Evolutionary conservation across 768 basidiomycete species (phyloP).

Genomic region (Hygrocybe punicea): DNA sequence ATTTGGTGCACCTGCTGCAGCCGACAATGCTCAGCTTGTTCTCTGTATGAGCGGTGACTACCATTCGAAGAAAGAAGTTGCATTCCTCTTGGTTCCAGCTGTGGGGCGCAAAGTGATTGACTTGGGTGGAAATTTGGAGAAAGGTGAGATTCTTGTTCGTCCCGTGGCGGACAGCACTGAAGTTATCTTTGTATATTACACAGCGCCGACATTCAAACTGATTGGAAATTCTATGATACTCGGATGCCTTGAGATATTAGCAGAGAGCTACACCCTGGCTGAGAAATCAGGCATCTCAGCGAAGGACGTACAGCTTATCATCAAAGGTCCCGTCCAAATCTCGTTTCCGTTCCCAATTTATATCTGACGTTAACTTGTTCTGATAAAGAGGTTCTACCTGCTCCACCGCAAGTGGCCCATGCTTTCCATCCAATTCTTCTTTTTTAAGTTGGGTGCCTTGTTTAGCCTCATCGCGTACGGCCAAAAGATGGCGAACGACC

Average conservation of each 20-base stretch:
- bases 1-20: slow-evolving; percentile 67
- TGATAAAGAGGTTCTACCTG: slow-evolving; percentile 64
- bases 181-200: not conserved
- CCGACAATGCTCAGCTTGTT: slow-evolving; percentile 62
- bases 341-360: not conserved
- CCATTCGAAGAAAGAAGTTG: slow-evolving; percentile 74
- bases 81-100: slow-evolving; percentile 73
- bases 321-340: slow-evolving; percentile 49
- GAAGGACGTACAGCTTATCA: slow-evolving; percentile 49
- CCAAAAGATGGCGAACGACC: slow-evolving; percentile 66
- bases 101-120: slow-evolving; percentile 76
- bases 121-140: slow-evolving; percentile 82
- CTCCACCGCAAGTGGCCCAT: slow-evolving; percentile 46
- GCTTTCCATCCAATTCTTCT: slow-evolving; percentile 1
- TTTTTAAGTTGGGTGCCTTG: not conserved
- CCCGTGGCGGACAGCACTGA: not conserved
- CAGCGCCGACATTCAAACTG: slow-evolving; percentile 70
- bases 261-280: slow-evolving; percentile 80
- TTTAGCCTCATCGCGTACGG: slow-evolving; percentile 55
- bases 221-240: slow-evolving; percentile 78
- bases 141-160: slow-evolving; percentile 42
- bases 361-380: slow-evolving; percentile 3
- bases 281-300: slow-evolving; percentile 80
- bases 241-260: slow-evolving; percentile 72
- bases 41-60: slow-evolving; percentile 80